Evolutionary conservation across 352 stramenopile species (phyloP).

Genomic region (Bremia lactucae): DNA sequence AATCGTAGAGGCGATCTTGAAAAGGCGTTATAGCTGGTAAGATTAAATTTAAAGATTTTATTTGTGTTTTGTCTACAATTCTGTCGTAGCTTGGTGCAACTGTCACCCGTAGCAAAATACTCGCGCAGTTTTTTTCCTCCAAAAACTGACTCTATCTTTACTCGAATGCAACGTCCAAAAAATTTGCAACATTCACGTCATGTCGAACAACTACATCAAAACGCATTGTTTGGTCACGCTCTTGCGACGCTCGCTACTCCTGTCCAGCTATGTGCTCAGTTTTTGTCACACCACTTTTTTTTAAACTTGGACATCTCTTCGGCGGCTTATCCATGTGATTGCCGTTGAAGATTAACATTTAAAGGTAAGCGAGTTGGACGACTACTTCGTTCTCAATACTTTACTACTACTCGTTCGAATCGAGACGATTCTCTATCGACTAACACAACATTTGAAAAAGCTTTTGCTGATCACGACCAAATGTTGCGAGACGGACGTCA

Average conservation of each 20-base stretch:
- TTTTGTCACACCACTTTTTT: conserved; percentile 9
- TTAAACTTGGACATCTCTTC: no score
- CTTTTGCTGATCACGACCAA: conserved; percentile 12
- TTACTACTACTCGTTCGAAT: conserved; percentile 39
- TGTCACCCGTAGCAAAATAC: background rate
- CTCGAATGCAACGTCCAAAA: no score
- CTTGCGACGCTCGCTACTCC: no score
- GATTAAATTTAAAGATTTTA: no score
- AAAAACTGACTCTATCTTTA: conserved; percentile 2
- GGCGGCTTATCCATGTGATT: no score
- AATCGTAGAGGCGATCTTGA: conserved; percentile 15
- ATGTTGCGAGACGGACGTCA: conserved; percentile 19
- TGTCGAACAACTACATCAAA: no score
- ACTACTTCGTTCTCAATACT: conserved; percentile 78
- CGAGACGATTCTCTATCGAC: conserved; percentile 20
- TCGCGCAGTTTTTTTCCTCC: conserved; percentile 7
- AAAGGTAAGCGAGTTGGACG: no score
- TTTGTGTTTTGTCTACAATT: background rate
- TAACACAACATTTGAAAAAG: no score
- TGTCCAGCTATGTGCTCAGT: conserved; percentile 10
- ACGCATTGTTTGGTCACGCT: no score
- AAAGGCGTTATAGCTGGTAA: conserved; percentile 7
- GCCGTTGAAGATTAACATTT: no score
- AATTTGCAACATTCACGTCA: no score
- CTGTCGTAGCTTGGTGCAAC: background rate